Evolutionary conservation across 1,139 yeast genomes (phyloP).

Genomic region (Hemisphaericaspora xylofermentans): DNA sequence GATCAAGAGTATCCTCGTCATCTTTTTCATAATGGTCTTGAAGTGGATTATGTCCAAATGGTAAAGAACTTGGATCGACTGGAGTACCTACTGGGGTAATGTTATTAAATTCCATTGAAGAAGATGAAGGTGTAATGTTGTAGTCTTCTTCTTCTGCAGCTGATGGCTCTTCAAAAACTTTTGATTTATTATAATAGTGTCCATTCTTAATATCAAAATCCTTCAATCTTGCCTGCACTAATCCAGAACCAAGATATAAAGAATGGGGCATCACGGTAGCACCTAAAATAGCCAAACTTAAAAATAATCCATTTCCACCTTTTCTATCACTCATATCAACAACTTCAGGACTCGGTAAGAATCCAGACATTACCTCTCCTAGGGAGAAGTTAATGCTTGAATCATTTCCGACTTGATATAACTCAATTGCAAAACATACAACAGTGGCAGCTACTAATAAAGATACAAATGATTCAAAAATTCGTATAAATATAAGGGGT

Average conservation of each 20-base stretch:
- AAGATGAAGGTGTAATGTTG: background rate
- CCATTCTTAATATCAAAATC: slow-evolving; percentile 78
- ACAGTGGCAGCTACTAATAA: slow-evolving; percentile 78
- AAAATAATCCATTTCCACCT: slow-evolving; percentile 70
- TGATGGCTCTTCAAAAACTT: slow-evolving; percentile 7
- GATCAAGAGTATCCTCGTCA: slow-evolving; percentile 25
- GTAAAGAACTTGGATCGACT: background rate
- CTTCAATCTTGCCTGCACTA: slow-evolving; percentile 84
- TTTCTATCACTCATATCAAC: slow-evolving; percentile 58
- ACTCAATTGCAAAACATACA: slow-evolving; percentile 78
- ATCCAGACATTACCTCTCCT: slow-evolving; percentile 65
- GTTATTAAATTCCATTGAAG: slow-evolving; percentile 20
- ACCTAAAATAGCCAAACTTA: slow-evolving; percentile 88
- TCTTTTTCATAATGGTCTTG: slow-evolving; percentile 21
- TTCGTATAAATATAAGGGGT: slow-evolving; percentile 71
- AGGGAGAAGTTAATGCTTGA: slow-evolving; percentile 49
- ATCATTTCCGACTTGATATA: slow-evolving; percentile 62
- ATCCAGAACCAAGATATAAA: slow-evolving; percentile 84
- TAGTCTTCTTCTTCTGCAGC: background rate
- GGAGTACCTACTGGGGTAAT: slow-evolving; percentile 13
- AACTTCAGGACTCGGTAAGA: slow-evolving; percentile 71
- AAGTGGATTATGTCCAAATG: background rate
- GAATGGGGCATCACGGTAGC: slow-evolving; percentile 99
- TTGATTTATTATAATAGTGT: slow-evolving; percentile 30
- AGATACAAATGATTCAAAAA: slow-evolving; percentile 81